A percentile compares a stretch with the other conserved stretches of the same genome.
These are phyloP conservation scores for Zymoseptoria ardabiliae DNA, from an alignment of 2,329 filamentous ascomycete species.

Conservation along the genomic window DNA sequence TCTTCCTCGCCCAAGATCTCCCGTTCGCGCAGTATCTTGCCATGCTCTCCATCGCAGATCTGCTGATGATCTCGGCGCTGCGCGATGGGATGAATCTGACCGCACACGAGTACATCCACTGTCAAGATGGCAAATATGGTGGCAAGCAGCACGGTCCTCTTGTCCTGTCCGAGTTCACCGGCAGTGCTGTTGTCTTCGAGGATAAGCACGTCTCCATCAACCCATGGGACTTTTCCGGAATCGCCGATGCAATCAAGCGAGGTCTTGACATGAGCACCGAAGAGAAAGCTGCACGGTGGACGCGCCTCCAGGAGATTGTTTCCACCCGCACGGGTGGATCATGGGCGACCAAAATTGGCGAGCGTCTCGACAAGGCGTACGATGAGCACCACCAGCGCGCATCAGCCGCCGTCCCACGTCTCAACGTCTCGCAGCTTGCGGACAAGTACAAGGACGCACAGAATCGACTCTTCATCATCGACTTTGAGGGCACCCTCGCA, in stretches of 20 bases:
- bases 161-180: slow-evolving; percentile 92
- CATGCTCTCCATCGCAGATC: slow-evolving; percentile 79
- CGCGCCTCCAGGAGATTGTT: slow-evolving; percentile 64
- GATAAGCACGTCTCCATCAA: slow-evolving; percentile 79
- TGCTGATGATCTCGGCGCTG: slow-evolving; percentile 87
- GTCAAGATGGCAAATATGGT: slow-evolving; percentile 71
- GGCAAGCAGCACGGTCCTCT: slow-evolving; percentile 78
- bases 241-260: slow-evolving; percentile 71
- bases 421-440: slow-evolving; percentile 60
- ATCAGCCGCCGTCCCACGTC: slow-evolving; percentile 75
- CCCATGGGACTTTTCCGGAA: slow-evolving; percentile 83
- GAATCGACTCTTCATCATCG: slow-evolving; percentile 76
- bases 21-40: slow-evolving; percentile 90
- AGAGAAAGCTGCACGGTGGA: slow-evolving; percentile 70
- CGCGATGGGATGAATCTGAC: slow-evolving; percentile 97
- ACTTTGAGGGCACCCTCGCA: slow-evolving; percentile 89
- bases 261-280: slow-evolving; percentile 72
- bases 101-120: slow-evolving; percentile 87
- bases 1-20: slow-evolving; percentile 93
- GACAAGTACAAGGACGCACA: slow-evolving; percentile 59
- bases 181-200: slow-evolving; percentile 77
- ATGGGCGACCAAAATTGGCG: slow-evolving; percentile 74
- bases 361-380: slow-evolving; percentile 66
- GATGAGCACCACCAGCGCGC: slow-evolving; percentile 79
- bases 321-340: slow-evolving; percentile 74